A percentile compares a stretch with the other conserved stretches of the same genome.
Evolutionary conservation across 129 eudicot genomes (phyloP).

Genomic region (Erigeron canadensis): DNA sequence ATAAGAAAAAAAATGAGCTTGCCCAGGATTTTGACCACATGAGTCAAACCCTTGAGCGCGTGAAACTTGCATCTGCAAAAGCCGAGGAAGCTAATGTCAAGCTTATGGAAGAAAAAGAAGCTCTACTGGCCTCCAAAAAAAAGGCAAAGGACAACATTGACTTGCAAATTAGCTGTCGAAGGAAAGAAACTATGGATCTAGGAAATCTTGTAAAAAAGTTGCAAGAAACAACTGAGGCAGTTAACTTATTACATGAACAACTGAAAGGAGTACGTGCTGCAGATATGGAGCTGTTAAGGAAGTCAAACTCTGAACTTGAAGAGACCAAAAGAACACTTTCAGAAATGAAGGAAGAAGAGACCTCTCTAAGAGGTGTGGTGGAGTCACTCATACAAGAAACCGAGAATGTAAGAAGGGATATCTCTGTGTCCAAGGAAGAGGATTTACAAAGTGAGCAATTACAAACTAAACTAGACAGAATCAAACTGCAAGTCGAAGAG

Average conservation of each 20-base stretch:
- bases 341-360: conserved; percentile 50
- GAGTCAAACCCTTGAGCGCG: conserved; percentile 45
- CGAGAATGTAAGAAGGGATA: conserved; percentile 49
- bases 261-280: conserved; percentile 45
- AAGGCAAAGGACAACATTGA: conserved; percentile 46
- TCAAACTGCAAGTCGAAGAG: conserved; percentile 41
- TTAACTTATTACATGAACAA: conserved; percentile 48
- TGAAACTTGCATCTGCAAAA: conserved; percentile 43
- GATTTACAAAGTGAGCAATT: conserved; percentile 42
- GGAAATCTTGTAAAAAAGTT: conserved; percentile 40
- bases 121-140: conserved; percentile 23
- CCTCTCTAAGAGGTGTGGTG: conserved; percentile 27
- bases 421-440: conserved; percentile 28
- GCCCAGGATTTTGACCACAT: conserved; percentile 48
- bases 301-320: conserved; percentile 42
- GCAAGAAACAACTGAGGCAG: conserved; percentile 53
- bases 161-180: conserved; percentile 29
- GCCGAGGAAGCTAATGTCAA: conserved; percentile 53
- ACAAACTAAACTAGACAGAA: conserved; percentile 41
- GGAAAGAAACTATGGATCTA: conserved; percentile 31
- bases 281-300: conserved; percentile 35
- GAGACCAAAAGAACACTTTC: conserved; percentile 44
- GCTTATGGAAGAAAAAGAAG: conserved; percentile 47
- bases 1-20: conserved; percentile 46
- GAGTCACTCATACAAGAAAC: conserved; percentile 50